phyloP scores from a whole-genome alignment of 805 yeast species.

The Pichia scutulata region DNA sequence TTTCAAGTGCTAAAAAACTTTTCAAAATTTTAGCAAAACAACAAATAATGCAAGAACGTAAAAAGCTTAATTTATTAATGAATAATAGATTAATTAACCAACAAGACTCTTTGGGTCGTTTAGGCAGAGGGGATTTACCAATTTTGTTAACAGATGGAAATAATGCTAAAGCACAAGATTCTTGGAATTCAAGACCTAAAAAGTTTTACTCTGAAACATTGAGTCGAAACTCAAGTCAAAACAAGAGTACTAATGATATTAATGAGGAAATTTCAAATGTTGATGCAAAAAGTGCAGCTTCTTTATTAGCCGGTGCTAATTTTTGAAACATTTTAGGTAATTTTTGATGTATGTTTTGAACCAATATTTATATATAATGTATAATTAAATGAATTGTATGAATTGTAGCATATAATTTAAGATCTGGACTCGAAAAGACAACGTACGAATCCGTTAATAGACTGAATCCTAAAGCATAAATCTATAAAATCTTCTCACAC shows the following conservation, averaged over 20 bases:
- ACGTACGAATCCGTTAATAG: too few relatives aligned
- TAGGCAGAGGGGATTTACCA: conserved; percentile 65
- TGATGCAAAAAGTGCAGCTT: conserved; percentile 82
- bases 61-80: conserved; percentile 63
- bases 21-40: conserved; percentile 57
- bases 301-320: conserved; percentile 67
- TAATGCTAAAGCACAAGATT: conserved; percentile 15
- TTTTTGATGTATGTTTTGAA: neutral
- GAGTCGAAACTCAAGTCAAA: neutral
- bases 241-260: neutral
- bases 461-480: too few relatives aligned
- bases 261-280: conserved; percentile 29
- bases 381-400: neutral
- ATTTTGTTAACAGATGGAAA: conserved; percentile 11
- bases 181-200: conserved; percentile 30
- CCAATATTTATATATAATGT: neutral
- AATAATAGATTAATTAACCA: conserved; percentile 37
- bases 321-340: conserved; percentile 31
- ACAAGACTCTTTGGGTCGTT: conserved; percentile 47
- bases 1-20: conserved; percentile 37
- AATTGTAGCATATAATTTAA: neutral
- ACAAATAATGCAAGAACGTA: conserved; percentile 80
- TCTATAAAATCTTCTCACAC: neutral
- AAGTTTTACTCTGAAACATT: conserved; percentile 11
- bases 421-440: too few relatives aligned